Conservation (phyloP, 805 yeast species). For the Candida broadrunensis region DNA sequence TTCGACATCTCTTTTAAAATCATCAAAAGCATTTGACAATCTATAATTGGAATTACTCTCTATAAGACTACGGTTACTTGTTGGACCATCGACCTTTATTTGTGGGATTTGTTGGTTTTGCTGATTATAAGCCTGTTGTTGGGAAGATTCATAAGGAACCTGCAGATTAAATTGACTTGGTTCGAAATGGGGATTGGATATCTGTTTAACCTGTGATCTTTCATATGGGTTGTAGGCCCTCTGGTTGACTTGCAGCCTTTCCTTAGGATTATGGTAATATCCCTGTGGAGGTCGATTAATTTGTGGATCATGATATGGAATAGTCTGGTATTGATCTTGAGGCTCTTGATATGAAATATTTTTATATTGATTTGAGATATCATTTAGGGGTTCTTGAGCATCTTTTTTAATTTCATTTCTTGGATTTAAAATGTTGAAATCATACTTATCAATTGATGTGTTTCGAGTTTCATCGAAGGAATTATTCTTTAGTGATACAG, state of each 20-base stretch:
- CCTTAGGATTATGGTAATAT: too few species aligned
- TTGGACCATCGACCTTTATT: background rate
- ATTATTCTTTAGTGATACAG: background rate
- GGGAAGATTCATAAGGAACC: background rate
- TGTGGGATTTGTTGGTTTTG: background rate
- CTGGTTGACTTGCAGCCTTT: too few species aligned
- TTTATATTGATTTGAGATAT: background rate
- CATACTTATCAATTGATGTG: background rate
- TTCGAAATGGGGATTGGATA: background rate
- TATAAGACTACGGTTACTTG: background rate
- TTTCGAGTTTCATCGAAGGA: conserved; percentile 1
- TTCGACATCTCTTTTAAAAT: conserved; percentile 24
- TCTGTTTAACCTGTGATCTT: too few species aligned
- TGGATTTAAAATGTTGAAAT: background rate
- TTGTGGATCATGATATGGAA: background rate
- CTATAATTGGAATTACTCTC: conserved; percentile 9
- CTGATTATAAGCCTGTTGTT: background rate
- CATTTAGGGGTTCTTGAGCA: background rate
- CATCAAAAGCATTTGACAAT: conserved; percentile 25
- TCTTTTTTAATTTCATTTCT: background rate
- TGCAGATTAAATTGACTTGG: background rate
- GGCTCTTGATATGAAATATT: background rate
- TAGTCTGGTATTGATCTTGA: background rate
- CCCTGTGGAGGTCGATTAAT: background rate
- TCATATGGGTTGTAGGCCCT: too few species aligned